phyloP scores from a whole-genome alignment of 169 alveolate species.

The Plasmodium gonderi region DNA sequence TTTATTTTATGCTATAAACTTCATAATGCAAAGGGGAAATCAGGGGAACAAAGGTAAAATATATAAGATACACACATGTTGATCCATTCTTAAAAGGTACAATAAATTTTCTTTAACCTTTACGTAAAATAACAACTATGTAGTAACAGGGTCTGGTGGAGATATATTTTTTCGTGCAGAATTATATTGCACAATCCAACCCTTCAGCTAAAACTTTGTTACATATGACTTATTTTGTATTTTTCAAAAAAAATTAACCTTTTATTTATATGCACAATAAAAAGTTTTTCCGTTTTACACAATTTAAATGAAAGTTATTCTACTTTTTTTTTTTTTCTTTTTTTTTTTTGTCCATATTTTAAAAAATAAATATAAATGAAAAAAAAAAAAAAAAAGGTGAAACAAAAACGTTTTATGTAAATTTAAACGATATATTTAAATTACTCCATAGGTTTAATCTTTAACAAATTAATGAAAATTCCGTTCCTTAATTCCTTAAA shows the following conservation, averaged over 20 bases:
- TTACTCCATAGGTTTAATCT: not conserved
- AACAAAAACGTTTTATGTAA: constrained; percentile 1
- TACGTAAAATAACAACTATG: not conserved
- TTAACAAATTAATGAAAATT: constrained; percentile 7
- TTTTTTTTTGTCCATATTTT: not conserved
- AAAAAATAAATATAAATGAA: constrained; percentile 13
- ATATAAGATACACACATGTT: not conserved
- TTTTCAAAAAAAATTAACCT: not conserved
- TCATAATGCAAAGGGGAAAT: not conserved
- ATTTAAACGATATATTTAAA: constrained; percentile 3
- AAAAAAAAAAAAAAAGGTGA: constrained; percentile 24
- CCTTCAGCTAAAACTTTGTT: not conserved
- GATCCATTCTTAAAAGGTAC: not conserved
- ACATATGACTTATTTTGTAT: not conserved
- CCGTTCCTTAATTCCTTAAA: not conserved
- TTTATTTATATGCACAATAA: constrained; percentile 2
- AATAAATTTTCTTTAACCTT: not conserved
- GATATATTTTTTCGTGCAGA: not conserved
- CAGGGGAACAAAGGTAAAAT: not conserved
- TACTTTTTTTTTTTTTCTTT: constrained; percentile 20
- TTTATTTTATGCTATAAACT: not conserved
- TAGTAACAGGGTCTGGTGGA: not conserved
- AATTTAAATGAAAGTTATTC: not conserved
- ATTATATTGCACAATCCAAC: not conserved
- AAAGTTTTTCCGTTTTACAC: constrained; percentile 13